A percentile compares a stretch with the other conserved stretches of the same genome.
These are phyloP conservation scores for Zizania latifolia DNA, from an alignment of 176 grass and related monocot species.

Conservation along the genomic window DNA sequence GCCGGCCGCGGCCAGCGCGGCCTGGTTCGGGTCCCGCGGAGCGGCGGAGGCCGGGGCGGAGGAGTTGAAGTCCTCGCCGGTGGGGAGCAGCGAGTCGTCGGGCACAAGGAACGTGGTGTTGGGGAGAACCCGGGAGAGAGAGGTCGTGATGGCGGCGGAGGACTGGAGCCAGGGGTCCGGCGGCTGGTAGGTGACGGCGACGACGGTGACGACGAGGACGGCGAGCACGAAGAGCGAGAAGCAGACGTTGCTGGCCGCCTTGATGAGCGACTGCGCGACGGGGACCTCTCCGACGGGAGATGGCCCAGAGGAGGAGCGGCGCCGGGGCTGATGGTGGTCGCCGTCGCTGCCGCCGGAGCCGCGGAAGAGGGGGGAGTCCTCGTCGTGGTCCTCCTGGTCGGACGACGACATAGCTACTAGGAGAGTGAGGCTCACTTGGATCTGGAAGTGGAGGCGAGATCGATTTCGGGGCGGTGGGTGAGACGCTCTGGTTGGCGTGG, in stretches of 20 bases:
- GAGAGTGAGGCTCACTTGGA: conserved; percentile 10
- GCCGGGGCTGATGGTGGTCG: neutral
- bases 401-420: conserved; percentile 11
- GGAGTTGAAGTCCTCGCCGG: conserved; percentile 78
- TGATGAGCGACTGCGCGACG: conserved; percentile 67
- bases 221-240: conserved; percentile 89
- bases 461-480: neutral
- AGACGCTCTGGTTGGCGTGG: neutral
- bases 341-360: neutral
- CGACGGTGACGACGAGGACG: conserved; percentile 79
- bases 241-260: conserved; percentile 69
- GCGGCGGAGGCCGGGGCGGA: conserved; percentile 15
- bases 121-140: conserved; percentile 53
- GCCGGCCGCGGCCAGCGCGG: neutral
- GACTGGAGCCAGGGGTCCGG: conserved; percentile 92
- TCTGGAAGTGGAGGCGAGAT: neutral
- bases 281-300: conserved; percentile 42
- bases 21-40: neutral
- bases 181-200: conserved; percentile 94
- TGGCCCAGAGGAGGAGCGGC: neutral
- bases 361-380: conserved; percentile 10
- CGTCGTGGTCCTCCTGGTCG: conserved; percentile 30
- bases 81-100: conserved; percentile 87
- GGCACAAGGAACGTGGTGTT: conserved; percentile 65
- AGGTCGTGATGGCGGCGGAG: conserved; percentile 74